phyloP scores from a whole-genome alignment of 495 filamentous ascomycete genomes.

The Aspergillus haitiensis region DNA sequence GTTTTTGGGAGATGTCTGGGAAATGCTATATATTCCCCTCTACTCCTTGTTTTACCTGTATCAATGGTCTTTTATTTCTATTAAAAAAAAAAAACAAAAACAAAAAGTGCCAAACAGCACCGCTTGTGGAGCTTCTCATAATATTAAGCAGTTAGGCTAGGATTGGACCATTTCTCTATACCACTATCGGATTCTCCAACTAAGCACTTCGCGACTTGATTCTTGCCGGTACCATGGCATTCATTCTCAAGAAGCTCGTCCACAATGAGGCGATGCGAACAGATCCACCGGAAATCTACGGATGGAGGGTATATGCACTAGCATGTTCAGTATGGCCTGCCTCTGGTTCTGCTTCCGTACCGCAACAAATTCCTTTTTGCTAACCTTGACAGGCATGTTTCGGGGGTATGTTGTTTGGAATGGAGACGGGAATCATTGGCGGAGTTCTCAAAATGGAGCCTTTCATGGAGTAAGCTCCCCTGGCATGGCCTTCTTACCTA shows the following conservation, averaged over 20 bases:
- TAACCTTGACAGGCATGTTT: conserved; percentile 59
- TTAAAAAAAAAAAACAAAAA: neutral
- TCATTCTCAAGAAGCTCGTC: conserved; percentile 63
- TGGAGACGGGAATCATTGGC: conserved; percentile 71
- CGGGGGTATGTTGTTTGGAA: conserved; percentile 71
- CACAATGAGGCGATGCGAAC: conserved; percentile 77
- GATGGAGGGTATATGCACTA: conserved; percentile 70
- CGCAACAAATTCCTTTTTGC: conserved; percentile 9
- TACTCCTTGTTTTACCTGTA: conserved; percentile 1
- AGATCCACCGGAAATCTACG: conserved; percentile 75
- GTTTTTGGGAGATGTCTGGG: neutral
- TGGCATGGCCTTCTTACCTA: too few relatives aligned
- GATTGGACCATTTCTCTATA: neutral
- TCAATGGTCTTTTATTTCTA: neutral
- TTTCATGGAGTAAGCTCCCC: conserved; percentile 51
- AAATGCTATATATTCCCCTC: neutral
- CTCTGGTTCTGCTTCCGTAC: neutral
- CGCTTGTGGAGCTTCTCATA: too few relatives aligned
- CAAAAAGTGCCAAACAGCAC: neutral
- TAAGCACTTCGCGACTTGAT: neutral
- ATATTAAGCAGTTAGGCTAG: neutral
- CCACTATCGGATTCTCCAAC: neutral
- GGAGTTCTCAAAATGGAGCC: conserved; percentile 64
- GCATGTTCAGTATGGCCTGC: conserved; percentile 60
- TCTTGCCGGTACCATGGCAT: conserved; percentile 30